phyloP scores from a whole-genome alignment of 768 basidiomycete species.

The Macrocybe gigantea region DNA sequence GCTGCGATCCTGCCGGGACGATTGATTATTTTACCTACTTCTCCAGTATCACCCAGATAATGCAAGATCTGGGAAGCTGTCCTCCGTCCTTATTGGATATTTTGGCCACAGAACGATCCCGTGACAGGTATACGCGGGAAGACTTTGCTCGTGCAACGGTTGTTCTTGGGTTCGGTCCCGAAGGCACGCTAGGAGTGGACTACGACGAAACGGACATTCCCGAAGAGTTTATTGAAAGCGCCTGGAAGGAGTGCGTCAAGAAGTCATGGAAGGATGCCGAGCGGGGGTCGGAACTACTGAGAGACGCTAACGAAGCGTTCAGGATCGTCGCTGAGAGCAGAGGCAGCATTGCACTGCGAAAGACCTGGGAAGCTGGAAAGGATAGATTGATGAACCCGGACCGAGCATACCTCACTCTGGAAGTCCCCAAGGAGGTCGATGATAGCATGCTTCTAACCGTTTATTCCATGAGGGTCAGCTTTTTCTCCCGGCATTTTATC shows the following conservation, averaged over 20 bases:
- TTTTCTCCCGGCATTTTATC: constrained; percentile 1
- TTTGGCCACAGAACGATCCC: constrained; percentile 52
- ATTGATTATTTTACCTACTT: constrained; percentile 59
- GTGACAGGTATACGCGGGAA: constrained; percentile 55
- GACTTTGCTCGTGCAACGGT: constrained; percentile 45
- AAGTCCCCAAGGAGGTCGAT: constrained; percentile 64
- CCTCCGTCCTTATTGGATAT: constrained; percentile 50
- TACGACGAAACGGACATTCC: constrained; percentile 58
- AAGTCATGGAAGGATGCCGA: constrained; percentile 48
- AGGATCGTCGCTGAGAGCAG: constrained; percentile 61
- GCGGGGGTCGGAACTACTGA: constrained; percentile 40
- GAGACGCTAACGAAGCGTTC: constrained; percentile 62
- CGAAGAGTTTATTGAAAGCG: constrained; percentile 63
- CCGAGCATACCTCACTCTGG: constrained; percentile 66
- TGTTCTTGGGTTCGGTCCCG: constrained; percentile 62
- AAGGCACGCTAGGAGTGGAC: constrained; percentile 56
- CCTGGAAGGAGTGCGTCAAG: constrained; percentile 60
- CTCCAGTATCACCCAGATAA: constrained; percentile 39
- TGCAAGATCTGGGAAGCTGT: constrained; percentile 43
- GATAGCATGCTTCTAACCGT: constrained; percentile 76
- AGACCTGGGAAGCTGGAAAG: constrained; percentile 49
- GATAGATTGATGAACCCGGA: constrained; percentile 59
- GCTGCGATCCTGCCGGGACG: constrained; percentile 69
- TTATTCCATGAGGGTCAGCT: constrained; percentile 60
- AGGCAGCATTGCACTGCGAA: constrained; percentile 42